These are phyloP conservation scores for Ensete ventricosum DNA, from an alignment of 176 grass and related monocot genomes.

Conservation along the genomic window DNA sequence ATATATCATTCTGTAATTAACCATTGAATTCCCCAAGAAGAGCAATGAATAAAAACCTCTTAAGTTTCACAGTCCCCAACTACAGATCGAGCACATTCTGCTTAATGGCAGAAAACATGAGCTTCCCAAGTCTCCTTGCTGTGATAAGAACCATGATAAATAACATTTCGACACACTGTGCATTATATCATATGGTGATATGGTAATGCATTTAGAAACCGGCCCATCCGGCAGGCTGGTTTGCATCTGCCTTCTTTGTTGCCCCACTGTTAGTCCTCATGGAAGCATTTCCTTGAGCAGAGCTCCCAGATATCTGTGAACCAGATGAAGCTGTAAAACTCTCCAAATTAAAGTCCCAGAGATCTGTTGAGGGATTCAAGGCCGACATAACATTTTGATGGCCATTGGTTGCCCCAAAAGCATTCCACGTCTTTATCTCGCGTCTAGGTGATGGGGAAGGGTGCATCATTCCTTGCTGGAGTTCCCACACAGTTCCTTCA, in stretches of 20 bases:
- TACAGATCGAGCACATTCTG: no score
- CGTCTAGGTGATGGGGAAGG: conserved; percentile 36
- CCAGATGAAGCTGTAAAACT: conserved; percentile 42
- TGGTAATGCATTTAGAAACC: conserved; percentile 50
- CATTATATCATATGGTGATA: background rate
- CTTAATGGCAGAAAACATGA: no score
- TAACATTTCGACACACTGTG: background rate
- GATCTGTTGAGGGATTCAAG: conserved; percentile 23
- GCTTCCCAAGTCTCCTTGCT: background rate
- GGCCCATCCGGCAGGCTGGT: conserved; percentile 78
- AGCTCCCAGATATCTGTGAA: conserved; percentile 18
- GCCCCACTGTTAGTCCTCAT: conserved; percentile 11
- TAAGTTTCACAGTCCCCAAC: no score
- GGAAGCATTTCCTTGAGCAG: conserved; percentile 24
- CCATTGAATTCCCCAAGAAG: no score
- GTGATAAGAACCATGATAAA: background rate
- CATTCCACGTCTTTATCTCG: conserved; percentile 46
- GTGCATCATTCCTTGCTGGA: conserved; percentile 65
- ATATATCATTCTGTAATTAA: no score
- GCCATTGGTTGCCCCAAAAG: conserved; percentile 56
- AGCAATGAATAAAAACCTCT: no score
- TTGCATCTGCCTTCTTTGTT: conserved; percentile 42
- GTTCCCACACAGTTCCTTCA: conserved; percentile 71
- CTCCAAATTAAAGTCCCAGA: conserved; percentile 53
- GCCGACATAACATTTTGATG: conserved; percentile 28